Base-by-base conservation (phyloP, 768 basidiomycete species). In the Lentinula lateritia region DNA sequence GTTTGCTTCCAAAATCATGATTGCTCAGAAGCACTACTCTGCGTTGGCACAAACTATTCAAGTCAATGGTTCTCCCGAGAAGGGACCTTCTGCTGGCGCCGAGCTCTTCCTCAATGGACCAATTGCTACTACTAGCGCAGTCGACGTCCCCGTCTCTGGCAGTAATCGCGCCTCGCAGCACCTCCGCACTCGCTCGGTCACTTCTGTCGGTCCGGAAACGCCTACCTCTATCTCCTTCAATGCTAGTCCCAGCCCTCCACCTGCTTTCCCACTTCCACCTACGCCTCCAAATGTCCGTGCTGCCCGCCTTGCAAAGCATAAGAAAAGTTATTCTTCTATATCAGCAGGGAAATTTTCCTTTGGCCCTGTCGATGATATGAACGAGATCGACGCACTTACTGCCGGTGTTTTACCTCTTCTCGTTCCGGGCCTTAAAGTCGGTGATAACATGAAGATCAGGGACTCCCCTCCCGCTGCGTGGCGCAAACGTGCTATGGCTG, bases 11-110 rank as follows among this genome's bases (percentile, higher is more conserved):
- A 76, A 75, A 62, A 86, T 90, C 67, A 88, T 90, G 87, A 73
- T 88, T 57, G 89, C 88, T 0, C 85, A 90, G 68, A 77, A 84
- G 50, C 89, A 90, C 69, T 89, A 88, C 66, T 90, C 89, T 3
- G 75, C 87, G 0, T 74, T 89, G 52, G 89, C 88, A 2, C 85
- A 83, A 61, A 89, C 86, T 4, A 72, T 90, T 38, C 73, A 84
- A 4, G 75, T 89, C 41, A 75, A 83, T 32, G 72, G 75, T 6
- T 82, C 82, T 4, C 78, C 79, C 20, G 78, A 81, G 36, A 76
- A 72, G 64, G 62, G 68, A 16, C 70, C 70, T 42, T 70, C 75
- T 12, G 68, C 65, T 36, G 76, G 73, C 3, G 63, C 69, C 16
- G 72, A 74, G 50, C 66, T 74, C 13, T 60, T 73, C 52, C 61